These are phyloP conservation scores for Ilyonectria destructans DNA, from an alignment of 2,329 filamentous ascomycete species.

Conservation along the genomic window DNA sequence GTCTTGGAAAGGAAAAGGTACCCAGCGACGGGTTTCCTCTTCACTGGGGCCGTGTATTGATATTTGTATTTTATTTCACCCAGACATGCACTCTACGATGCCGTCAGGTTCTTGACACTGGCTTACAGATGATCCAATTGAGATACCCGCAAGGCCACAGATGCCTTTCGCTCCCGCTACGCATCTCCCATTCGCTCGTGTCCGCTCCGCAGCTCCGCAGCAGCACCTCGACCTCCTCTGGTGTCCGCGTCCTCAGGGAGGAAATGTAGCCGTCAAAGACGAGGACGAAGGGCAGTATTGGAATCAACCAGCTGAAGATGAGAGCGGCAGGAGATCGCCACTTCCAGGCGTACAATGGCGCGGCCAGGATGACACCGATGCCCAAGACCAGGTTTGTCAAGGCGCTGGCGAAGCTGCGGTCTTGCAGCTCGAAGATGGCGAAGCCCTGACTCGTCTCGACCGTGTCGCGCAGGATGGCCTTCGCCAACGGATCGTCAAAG, in stretches of 20 bases:
- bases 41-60: constrained; percentile 4
- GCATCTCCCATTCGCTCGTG: constrained; percentile 64
- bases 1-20: not conserved
- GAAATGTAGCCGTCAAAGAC: constrained; percentile 81
- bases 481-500: constrained; percentile 77
- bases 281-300: constrained; percentile 78
- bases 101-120: constrained; percentile 42
- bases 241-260: constrained; percentile 76
- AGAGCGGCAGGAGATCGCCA: constrained; percentile 69
- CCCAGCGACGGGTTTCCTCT: not conserved
- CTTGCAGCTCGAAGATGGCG: constrained; percentile 83
- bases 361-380: constrained; percentile 65
- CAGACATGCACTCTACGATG: constrained; percentile 20
- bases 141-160: constrained; percentile 68
- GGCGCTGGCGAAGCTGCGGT: constrained; percentile 71
- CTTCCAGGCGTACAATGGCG: constrained; percentile 69
- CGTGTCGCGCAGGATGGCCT: constrained; percentile 75
- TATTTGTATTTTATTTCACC: constrained; percentile 8
- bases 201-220: constrained; percentile 68
- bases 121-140: constrained; percentile 68
- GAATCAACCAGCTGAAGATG: constrained; percentile 77
- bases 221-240: constrained; percentile 75
- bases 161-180: constrained; percentile 63
- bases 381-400: constrained; percentile 69
- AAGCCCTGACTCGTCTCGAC: constrained; percentile 78